Evolutionary conservation across 345 rosid species (phyloP).

Genomic region (Eucalyptus marginata): DNA sequence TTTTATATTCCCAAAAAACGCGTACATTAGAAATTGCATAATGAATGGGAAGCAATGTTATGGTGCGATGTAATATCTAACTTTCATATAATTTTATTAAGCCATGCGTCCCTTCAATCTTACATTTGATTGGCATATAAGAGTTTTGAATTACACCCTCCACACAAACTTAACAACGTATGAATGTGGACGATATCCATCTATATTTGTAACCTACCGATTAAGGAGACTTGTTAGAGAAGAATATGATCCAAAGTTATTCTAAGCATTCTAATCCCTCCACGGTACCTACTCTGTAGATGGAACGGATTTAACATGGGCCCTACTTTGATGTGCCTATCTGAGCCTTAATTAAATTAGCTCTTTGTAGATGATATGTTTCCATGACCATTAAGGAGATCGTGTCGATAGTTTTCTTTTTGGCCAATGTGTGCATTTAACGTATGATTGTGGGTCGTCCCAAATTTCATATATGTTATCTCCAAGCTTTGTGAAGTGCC

Average conservation of each 20-base stretch:
- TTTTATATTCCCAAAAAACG: background rate
- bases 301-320: background rate
- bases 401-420: background rate
- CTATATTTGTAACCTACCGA: background rate
- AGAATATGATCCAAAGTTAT: background rate
- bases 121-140: background rate
- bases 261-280: background rate
- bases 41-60: background rate
- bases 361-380: background rate
- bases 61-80: background rate
- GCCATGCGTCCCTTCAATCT: background rate
- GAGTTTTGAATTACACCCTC: background rate
- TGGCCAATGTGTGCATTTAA: background rate
- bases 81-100: background rate
- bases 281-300: background rate
- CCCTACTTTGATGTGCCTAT: background rate
- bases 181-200: background rate
- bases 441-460: background rate
- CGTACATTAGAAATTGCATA: background rate
- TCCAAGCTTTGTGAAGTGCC: background rate
- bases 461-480: background rate
- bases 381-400: background rate
- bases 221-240: background rate
- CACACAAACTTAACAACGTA: accelerated
- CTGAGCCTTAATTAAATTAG: background rate